Base-by-base conservation (phyloP, 2,329 filamentous ascomycete species). In the Fusarium pilosicola region DNA sequence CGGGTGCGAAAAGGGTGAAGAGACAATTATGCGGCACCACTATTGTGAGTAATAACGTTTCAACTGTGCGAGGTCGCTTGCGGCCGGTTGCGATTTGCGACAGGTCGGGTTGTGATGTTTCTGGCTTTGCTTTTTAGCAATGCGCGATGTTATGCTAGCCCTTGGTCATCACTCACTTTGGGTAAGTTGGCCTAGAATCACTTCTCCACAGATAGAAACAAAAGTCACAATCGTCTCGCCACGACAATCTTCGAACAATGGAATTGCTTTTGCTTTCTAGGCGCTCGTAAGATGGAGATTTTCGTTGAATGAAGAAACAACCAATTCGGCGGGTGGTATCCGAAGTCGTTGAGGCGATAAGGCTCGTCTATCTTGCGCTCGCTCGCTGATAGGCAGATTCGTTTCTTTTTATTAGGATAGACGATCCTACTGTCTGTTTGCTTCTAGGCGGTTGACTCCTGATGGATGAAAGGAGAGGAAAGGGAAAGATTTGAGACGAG, bases 41-140 rank as follows among this genome's bases (percentile, higher is more conserved):
- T 49, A 39, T 58, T 59, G 54, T 65, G 64, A 59, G 32, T 34
- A 48, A 68, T 65, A 64, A 48, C n/a, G 51, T 65, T 18, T 18
- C 32, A 34, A 30, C 52, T 71, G 36, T 64, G 68, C 39, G 38
- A 48, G 45, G 41, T 73, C 41, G 68, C 45, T 70, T 66, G 57
- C 28, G 55, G 58, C 18, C 54, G 32, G 34, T 71, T 68, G 51
- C 67, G 32, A 61, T 71, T 70, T 74, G 65, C 70, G 69, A 70
- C 57, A 69, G 74, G 76, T 73, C 72, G 74, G 55, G 58, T 72
- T 72, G 70, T 52, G 67, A 76, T 73, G 62, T 65, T 68, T 78
- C 74, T 78, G 63, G 59, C 73, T 69, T 57, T 69, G 65, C 65
- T 76, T 74, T 78, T 78, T 78, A 74, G 75, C 70, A 69, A 70